Base-by-base conservation (phyloP, 495 filamentous ascomycete species). In the Aspergillus nidulans region DNA sequence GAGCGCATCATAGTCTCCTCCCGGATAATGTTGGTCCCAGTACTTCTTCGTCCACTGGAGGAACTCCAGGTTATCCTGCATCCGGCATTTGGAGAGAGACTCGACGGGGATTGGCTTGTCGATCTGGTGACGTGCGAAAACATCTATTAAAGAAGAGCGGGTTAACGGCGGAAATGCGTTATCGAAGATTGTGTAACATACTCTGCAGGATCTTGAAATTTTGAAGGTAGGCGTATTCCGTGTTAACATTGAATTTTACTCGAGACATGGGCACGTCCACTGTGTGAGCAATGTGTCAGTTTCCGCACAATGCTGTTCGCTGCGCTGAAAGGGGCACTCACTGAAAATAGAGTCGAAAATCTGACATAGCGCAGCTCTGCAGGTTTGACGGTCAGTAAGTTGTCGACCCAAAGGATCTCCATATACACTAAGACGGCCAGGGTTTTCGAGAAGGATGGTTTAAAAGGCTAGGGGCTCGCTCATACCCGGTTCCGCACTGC, bases 1-100 rank as follows among this genome's bases (percentile, higher is more conserved):
- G 20, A 95, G 77, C 9, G 94, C 89, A 71, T 98, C 94, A 73
- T 98, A 98, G 58, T 97, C 94, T 49, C 90, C 90, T 42, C 92
- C 94, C 8, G 94, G 91, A 67, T 87, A 98, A 80, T 97, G 91
- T 66, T 96, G 92, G 67, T 98, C 95, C 94, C 94, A 98, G 76
- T 90, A 96, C 59, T 79, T 76, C 82, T 97, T 97, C 49, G 82
- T 85, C 89, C 90, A 98, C 76, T 98, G 94, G 30, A 98, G 83
- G 72, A 97, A 98, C 66, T 97, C 95, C 57, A 98, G 90, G 77
- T 98, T 98, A 69, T 98, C 94, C 75, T 98, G 94, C 90, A 98
- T 97, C 76, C 95, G 95, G 80, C 94, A 98, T 73, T 97, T 97
- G 59, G 91, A 81, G 52, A 98, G 85, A 60, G 81, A 76, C 70